These are phyloP conservation scores for Dactylis glomerata DNA, from an alignment of 176 grass and related monocot genomes.

Conservation along the genomic window DNA sequence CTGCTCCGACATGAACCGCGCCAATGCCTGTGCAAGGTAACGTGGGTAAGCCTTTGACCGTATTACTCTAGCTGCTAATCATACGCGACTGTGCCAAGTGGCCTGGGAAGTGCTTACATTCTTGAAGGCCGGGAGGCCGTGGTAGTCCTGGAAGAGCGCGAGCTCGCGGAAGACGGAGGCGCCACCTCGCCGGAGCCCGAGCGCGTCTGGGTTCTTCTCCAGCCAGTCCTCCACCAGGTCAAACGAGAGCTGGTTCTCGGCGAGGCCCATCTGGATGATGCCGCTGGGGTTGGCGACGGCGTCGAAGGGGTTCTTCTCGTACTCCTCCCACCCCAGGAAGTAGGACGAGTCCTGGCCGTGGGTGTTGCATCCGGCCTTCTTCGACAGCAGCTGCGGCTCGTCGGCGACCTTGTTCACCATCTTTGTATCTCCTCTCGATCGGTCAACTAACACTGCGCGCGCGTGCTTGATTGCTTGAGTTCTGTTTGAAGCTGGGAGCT, in stretches of 20 bases:
- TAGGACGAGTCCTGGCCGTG: conserved; percentile 91
- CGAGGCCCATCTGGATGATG: conserved; percentile 99
- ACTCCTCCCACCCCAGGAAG: conserved; percentile 92
- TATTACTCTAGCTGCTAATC: background rate
- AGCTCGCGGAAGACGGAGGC: conserved; percentile 81
- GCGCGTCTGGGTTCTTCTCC: conserved; percentile 58
- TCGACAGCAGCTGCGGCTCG: conserved; percentile 53
- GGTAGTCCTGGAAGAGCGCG: conserved; percentile 98
- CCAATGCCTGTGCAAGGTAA: conserved; percentile 57
- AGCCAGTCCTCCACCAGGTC: conserved; percentile 87
- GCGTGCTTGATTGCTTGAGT: background rate
- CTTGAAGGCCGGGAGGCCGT: conserved; percentile 87
- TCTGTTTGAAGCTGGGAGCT: background rate
- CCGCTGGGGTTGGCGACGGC: conserved; percentile 55
- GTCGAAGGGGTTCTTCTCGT: conserved; percentile 80
- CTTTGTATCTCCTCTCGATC: background rate
- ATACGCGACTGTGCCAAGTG: background rate
- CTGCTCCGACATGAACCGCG: conserved; percentile 73
- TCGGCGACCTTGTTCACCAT: conserved; percentile 46
- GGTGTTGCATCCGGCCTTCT: conserved; percentile 73
- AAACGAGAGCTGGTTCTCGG: conserved; percentile 98
- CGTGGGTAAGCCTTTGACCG: background rate
- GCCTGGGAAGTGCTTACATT: conserved; percentile 41
- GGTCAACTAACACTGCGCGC: background rate
- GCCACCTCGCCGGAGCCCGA: conserved; percentile 51